Evolutionary conservation across 305 asterid genomes (phyloP).

Genomic region (Petunia hybrid): DNA sequence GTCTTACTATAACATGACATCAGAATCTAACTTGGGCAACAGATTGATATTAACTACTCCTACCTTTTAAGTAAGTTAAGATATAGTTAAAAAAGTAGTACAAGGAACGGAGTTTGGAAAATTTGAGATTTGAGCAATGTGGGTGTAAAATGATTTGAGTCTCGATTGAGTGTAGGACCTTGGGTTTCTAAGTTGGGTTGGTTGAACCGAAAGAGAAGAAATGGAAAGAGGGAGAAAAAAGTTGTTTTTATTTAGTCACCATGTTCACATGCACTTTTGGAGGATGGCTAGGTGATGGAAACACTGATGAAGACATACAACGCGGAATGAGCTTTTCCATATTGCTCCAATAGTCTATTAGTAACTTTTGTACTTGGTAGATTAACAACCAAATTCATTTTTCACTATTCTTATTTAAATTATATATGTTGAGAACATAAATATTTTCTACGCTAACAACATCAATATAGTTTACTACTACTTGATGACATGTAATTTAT

Average conservation of each 20-base stretch:
- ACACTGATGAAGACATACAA: neutral
- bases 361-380: too few relatives aligned
- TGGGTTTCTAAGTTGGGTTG: constrained; percentile 10
- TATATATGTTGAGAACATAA: too few relatives aligned
- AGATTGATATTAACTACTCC: neutral
- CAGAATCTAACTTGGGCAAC: neutral
- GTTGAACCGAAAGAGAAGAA: constrained; percentile 30
- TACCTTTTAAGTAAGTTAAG: neutral
- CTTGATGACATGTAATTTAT: too few relatives aligned
- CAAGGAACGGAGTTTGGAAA: constrained; percentile 6
- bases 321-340: too few relatives aligned
- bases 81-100: neutral
- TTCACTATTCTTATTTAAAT: too few relatives aligned
- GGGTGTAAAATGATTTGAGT: neutral
- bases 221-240: neutral
- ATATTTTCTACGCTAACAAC: too few relatives aligned
- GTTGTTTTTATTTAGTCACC: neutral
- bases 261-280: neutral
- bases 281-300: neutral
- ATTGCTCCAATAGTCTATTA: too few relatives aligned
- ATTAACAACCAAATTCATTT: too few relatives aligned
- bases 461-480: too few relatives aligned
- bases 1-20: neutral
- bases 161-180: constrained; percentile 15
- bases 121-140: neutral